Percentiles rank a stretch among this genome's conserved stretches.
These are phyloP conservation scores for Exophiala viscosa DNA, from an alignment of 2,329 filamentous ascomycete species.

Conservation along the genomic window DNA sequence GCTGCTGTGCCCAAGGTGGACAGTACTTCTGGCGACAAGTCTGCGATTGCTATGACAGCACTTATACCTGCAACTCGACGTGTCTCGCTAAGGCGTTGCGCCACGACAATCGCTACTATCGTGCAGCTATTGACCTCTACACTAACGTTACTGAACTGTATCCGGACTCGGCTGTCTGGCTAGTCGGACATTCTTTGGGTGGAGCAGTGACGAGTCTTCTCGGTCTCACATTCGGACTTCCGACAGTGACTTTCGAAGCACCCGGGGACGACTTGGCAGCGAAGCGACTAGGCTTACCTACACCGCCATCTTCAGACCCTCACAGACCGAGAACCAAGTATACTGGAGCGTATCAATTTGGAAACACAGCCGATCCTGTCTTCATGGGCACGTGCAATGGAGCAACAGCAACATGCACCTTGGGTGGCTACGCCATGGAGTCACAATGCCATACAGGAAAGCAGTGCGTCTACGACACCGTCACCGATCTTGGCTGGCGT, in stretches of 20 bases:
- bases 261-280: conserved; percentile 88
- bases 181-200: conserved; percentile 87
- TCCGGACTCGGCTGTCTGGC: conserved; percentile 78
- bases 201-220: conserved; percentile 85
- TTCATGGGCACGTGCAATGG: conserved; percentile 93
- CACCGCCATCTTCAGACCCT: conserved; percentile 73
- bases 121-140: conserved; percentile 82
- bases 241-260: conserved; percentile 88
- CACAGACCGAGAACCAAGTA: conserved; percentile 62
- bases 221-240: conserved; percentile 84
- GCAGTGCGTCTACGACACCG: conserved; percentile 89
- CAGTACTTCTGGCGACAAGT: conserved; percentile 87
- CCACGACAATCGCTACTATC: conserved; percentile 87
- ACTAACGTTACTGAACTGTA: conserved; percentile 89
- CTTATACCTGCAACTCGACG: conserved; percentile 88
- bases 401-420: conserved; percentile 80
- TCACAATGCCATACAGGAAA: conserved; percentile 85
- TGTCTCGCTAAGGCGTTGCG: conserved; percentile 73
- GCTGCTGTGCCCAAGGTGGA: conserved; percentile 91
- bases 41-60: conserved; percentile 83
- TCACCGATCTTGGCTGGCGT: conserved; percentile 85
- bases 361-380: conserved; percentile 91
- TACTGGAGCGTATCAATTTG: conserved; percentile 84
- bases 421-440: conserved; percentile 91
- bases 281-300: conserved; percentile 75